phyloP scores from a whole-genome alignment of 352 stramenopile genomes.

The Phytophthora lateralis region DNA sequence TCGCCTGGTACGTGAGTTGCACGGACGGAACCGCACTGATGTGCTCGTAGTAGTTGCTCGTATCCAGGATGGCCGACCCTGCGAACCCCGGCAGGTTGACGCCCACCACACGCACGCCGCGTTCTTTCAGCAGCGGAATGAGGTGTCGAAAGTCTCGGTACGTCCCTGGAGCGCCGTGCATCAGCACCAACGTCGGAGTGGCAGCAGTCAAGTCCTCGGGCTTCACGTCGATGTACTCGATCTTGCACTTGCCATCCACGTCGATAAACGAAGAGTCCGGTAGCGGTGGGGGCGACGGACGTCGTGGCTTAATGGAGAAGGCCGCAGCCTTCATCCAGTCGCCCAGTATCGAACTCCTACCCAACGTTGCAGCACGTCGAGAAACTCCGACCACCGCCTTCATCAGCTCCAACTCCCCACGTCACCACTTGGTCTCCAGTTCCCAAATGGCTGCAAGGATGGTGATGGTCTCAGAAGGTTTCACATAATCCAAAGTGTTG shows the following conservation, averaged over 20 bases:
- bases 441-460: constrained; percentile 16
- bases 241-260: constrained; percentile 47
- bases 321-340: neutral
- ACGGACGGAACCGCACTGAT: constrained; percentile 44
- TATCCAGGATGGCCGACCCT: constrained; percentile 45
- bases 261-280: constrained; percentile 33
- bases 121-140: constrained; percentile 50
- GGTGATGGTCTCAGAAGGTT: constrained; percentile 1
- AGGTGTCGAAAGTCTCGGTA: constrained; percentile 73
- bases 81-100: constrained; percentile 72
- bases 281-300: constrained; percentile 24
- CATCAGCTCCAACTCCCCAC: constrained; percentile 11
- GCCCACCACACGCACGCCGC: constrained; percentile 53
- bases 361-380: constrained; percentile 1
- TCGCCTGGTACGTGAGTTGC: constrained; percentile 44
- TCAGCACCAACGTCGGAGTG: constrained; percentile 55
- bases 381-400: constrained; percentile 9
- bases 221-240: constrained; percentile 50
- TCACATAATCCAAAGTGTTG: constrained; percentile 25
- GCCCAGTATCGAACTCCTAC: neutral
- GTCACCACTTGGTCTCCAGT: constrained; percentile 7
- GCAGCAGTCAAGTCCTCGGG: constrained; percentile 7
- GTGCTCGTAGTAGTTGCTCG: constrained; percentile 45
- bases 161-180: constrained; percentile 68
- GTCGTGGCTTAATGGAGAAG: constrained; percentile 18